Conservation (phyloP, 2,329 filamentous ascomycete genomes). For the Ophiostoma triangulosporum region DNA sequence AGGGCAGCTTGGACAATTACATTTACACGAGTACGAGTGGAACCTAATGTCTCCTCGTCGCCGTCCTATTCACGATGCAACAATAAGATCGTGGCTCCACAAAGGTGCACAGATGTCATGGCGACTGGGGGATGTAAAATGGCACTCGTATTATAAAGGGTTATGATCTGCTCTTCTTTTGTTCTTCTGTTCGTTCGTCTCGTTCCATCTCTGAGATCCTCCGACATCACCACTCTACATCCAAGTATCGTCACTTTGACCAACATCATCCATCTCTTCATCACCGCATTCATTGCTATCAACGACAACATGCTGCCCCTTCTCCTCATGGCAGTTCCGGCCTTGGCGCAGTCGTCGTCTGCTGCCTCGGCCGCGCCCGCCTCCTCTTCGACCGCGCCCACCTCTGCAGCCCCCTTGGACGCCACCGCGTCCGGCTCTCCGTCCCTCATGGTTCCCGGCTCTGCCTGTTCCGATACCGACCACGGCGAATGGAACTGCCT, state of each 20-base stretch:
- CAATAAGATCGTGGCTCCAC: background rate
- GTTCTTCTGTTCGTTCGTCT: background rate
- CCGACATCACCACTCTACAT: too few relatives aligned
- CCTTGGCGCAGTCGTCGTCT: background rate
- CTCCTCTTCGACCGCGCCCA: background rate
- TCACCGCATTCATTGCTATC: background rate
- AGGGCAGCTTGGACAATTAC: too few relatives aligned
- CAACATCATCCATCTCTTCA: too few relatives aligned
- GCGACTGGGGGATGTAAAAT: background rate
- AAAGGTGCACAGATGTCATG: background rate
- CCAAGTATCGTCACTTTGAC: background rate
- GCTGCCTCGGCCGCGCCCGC: background rate
- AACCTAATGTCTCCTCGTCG: too few relatives aligned
- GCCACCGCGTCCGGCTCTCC: background rate
- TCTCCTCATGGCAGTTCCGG: background rate
- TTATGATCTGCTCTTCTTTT: background rate
- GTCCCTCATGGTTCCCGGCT: constrained; percentile 17
- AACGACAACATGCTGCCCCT: background rate
- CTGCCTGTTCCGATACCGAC: constrained; percentile 24
- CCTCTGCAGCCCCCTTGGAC: background rate
- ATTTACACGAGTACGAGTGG: too few relatives aligned
- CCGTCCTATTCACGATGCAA: background rate
- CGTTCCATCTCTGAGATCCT: too few relatives aligned
- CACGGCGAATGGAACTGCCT: constrained; percentile 46
- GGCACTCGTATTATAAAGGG: background rate